Evolutionary conservation across 805 yeast genomes (phyloP), one percentile per base, ranked within the genome.

Genomic region (Sugiyamaella qingdaonensis): DNA sequence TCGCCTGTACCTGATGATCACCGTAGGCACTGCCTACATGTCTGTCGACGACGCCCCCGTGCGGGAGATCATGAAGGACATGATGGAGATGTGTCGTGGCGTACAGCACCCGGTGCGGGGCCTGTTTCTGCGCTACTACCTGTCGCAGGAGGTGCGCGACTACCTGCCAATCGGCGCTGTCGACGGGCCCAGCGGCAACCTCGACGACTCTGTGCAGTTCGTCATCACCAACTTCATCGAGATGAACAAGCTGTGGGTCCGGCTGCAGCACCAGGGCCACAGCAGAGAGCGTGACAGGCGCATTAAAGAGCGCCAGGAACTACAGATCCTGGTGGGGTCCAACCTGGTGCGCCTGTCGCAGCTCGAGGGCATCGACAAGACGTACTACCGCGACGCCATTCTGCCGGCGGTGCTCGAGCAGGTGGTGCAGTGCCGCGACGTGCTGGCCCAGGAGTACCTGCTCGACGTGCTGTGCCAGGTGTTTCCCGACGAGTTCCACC

Each of bases 191-290:
- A 64, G 61, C 46, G 74, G 68, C 21, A 65, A 78, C 59, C 72
- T 85, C 47, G 73, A 78, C 46, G 90, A 85, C 57, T 82, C 91
- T 2, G 85, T 89, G 41, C 82, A 84, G 54, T 92, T 91, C 64
- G 79, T 91, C 34, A 77, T 88, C 49, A 81, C 88, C 16, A 94
- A 94, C 67, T 94, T 94, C 67, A 83, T 92, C 53, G 99, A 94
- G 68, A 94, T 94, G 99, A 94, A 94, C 73, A 94, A 94, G 68
- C 75, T 94, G 46, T 94, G 99, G 99, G 98, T 94, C 2, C 79
- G 99, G 49, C 74, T 91, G 59, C 98, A 92, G 70, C 96, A 91
- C 67, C 96, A 90, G 69, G 98, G 98, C 1, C 96, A 89, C 57
- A 80, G 92, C 2, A 79, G 86, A 41, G 97, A 92, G 62, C 78